A percentile compares a stretch with the other conserved stretches of the same genome.
Evolutionary conservation across 495 filamentous ascomycete species (phyloP).

Genomic region (Penicillium fimorum): DNA sequence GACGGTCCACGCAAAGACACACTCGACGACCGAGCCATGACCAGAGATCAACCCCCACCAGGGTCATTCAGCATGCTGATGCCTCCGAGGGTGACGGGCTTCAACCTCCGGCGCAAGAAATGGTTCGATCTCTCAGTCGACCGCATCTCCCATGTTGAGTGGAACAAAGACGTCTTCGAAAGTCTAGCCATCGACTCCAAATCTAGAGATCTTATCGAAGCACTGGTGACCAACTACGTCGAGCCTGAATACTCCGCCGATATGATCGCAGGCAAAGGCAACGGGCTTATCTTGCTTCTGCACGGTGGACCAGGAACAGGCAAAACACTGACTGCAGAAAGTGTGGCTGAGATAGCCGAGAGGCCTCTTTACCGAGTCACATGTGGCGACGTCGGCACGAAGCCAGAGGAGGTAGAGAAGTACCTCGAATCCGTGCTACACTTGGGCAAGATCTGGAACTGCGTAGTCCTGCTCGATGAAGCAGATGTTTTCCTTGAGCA

Average conservation of each 20-base stretch:
- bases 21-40: background rate
- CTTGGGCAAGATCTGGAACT: constrained; percentile 45
- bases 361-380: constrained; percentile 31
- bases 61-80: constrained; percentile 26
- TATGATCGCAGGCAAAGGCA: constrained; percentile 35
- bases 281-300: constrained; percentile 51
- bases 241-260: constrained; percentile 31
- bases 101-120: constrained; percentile 41
- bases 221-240: constrained; percentile 43
- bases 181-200: constrained; percentile 48
- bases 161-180: constrained; percentile 52
- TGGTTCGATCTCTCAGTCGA: constrained; percentile 39
- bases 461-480: constrained; percentile 56
- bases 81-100: constrained; percentile 30
- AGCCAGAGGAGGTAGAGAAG: constrained; percentile 37
- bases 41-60: background rate
- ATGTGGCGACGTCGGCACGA: constrained; percentile 39
- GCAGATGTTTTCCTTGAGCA: constrained; percentile 57
- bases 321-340: constrained; percentile 38
- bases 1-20: background rate
- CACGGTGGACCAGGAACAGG: constrained; percentile 51
- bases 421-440: constrained; percentile 41
- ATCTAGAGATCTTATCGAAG: constrained; percentile 53
- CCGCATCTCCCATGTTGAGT: constrained; percentile 39
- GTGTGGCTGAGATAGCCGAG: constrained; percentile 27